Percentiles rank a stretch among this genome's conserved stretches.
Conservation (phyloP, 257 asterid genomes). For the Nicotiana tabacum region DNA sequence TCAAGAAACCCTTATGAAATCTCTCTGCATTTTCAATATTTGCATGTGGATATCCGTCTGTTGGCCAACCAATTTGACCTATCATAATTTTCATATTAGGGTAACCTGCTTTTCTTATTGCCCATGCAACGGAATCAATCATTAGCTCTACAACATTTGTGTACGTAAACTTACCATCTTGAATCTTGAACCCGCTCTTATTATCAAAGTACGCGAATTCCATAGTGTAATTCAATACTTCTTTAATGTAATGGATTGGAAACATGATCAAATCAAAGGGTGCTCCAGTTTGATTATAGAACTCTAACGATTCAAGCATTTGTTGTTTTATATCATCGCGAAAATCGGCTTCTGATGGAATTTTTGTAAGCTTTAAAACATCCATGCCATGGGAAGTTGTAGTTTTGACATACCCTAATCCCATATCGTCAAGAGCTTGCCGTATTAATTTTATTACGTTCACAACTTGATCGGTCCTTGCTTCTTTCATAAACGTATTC, state of each 20-base stretch:
- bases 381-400: constrained; percentile 24
- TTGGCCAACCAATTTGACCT: constrained; percentile 66
- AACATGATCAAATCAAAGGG: background rate
- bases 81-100: constrained; percentile 22
- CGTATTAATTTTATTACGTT: background rate
- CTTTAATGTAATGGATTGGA: constrained; percentile 28
- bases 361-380: background rate
- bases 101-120: constrained; percentile 33
- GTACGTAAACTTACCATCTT: constrained; percentile 26
- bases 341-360: constrained; percentile 43
- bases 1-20: constrained; percentile 30
- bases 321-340: constrained; percentile 21
- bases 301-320: constrained; percentile 13
- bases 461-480: background rate
- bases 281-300: constrained; percentile 3
- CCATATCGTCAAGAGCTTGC: background rate
- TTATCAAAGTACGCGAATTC: constrained; percentile 39
- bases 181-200: constrained; percentile 7
- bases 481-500: background rate
- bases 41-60: constrained; percentile 38
- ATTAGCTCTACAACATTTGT: constrained; percentile 38
- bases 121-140: constrained; percentile 32
- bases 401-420: background rate
- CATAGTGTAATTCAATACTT: constrained; percentile 12
- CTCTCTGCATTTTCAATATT: constrained; percentile 24